A percentile compares a stretch with the other conserved stretches of the same genome.
Evolutionary conservation across 768 basidiomycete genomes (phyloP).

Genomic region (Termitomyces sp.): DNA sequence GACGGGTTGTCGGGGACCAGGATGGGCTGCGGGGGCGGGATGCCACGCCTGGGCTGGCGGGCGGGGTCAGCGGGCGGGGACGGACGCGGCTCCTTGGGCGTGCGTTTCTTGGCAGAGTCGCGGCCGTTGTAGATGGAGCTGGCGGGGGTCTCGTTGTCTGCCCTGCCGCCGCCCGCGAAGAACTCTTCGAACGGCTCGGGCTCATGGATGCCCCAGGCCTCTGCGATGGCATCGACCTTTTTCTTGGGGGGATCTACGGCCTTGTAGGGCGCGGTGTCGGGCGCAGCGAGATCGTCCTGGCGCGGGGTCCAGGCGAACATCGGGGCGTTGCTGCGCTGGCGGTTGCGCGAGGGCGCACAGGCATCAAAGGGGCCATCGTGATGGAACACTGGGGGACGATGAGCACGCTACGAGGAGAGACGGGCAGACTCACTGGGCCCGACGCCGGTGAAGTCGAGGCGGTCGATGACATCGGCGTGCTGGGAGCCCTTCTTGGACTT

Average conservation of each 20-base stretch:
- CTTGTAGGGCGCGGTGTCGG: constrained; percentile 35
- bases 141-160: constrained; percentile 51
- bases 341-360: constrained; percentile 86
- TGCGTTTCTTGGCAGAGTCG: constrained; percentile 39
- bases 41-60: constrained; percentile 36
- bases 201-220: constrained; percentile 91
- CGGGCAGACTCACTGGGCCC: constrained; percentile 60
- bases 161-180: constrained; percentile 64
- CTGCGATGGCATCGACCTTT: constrained; percentile 83
- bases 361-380: constrained; percentile 92
- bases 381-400: constrained; percentile 63
- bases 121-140: constrained; percentile 67
- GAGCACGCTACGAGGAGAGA: constrained; percentile 4
- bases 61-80: constrained; percentile 19
- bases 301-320: constrained; percentile 68
- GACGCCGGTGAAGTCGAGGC: constrained; percentile 80
- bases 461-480: constrained; percentile 87
- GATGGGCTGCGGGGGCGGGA: constrained; percentile 83
- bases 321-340: constrained; percentile 71
- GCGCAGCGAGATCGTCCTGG: constrained; percentile 31
- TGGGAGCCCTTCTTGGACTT: constrained; percentile 64
- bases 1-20: constrained; percentile 50
- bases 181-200: constrained; percentile 91
- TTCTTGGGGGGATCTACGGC: constrained; percentile 66
- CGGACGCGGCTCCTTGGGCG: constrained; percentile 25